Base-by-base conservation (phyloP, 139 green algal genomes). In the Chlamydomonas urium region DNA sequence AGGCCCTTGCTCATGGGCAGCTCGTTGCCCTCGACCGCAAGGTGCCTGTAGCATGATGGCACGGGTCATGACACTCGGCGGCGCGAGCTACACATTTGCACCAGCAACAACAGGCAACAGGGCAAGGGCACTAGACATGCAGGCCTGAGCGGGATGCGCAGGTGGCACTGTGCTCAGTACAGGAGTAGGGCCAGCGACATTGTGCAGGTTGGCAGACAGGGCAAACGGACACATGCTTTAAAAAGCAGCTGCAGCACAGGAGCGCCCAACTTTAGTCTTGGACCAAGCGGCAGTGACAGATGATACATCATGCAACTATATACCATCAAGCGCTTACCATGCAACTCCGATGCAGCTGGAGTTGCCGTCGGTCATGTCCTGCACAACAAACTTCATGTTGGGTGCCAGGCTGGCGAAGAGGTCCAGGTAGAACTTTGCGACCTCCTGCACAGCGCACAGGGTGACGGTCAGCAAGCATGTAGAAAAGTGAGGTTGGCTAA, bases 351-450 rank as follows among this genome's bases (percentile, higher is more conserved):
- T 47, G 10, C 23, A 36, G 24, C 21, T n/a, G 19, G 47, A 47
- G 47, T 62, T 29, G 2, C 66, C 66, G 14, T 47, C 47, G 2
- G 66, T 73, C n/a, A 73, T 65, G 24, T 73, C 66, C 47, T 65
- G 47, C 28, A 73, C 47, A n/a, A 73, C 66, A 37, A 73, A 73
- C 47, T 36, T 14, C 29, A 73, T 73, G 47, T 73, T 73, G 19
- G 45, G 21, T 47, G 66, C 29, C 5, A 73, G 28, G 5, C 26
- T 48, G 2, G 28, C 36, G 32, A 73, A 17, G 21, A 73, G 66
- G n/a, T 65, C 66, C 14, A 29, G 47, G 31, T 73, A 73, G 47
- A 73, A 73, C 4, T 19, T 10, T 3, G 47, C 47, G 17, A 73
- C 66, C 8, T 28, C 66, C 66, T 73, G 66, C 6, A 26, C 47